phyloP scores from a whole-genome alignment of 768 basidiomycete species.

The Calocera cornea region DNA sequence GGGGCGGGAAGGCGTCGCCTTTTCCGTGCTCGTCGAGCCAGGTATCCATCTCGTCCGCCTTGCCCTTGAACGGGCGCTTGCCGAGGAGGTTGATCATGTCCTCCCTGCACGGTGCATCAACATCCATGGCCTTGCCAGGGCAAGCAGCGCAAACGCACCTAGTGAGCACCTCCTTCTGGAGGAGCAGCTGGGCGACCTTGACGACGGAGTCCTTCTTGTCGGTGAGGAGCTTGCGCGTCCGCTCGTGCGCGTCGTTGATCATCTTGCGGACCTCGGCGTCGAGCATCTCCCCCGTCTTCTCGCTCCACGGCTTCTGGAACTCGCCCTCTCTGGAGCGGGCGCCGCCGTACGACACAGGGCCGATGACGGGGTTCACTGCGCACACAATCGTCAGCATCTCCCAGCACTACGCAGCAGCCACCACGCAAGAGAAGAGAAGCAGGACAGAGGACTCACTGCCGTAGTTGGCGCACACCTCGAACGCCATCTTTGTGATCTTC shows the following conservation, averaged over 20 bases:
- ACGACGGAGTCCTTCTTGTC: slow-evolving; percentile 78
- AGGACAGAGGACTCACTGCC: slow-evolving; percentile 6
- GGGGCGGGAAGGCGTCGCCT: not conserved
- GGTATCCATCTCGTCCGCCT: slow-evolving; percentile 87
- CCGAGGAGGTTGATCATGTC: slow-evolving; percentile 77
- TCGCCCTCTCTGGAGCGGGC: slow-evolving; percentile 66
- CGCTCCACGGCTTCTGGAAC: slow-evolving; percentile 97
- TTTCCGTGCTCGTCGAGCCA: slow-evolving; percentile 60
- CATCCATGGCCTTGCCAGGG: not conserved
- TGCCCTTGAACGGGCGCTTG: slow-evolving; percentile 64
- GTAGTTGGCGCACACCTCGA: slow-evolving; percentile 39
- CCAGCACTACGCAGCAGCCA: slow-evolving; percentile 82
- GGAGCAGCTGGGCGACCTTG: slow-evolving; percentile 75
- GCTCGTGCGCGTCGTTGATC: slow-evolving; percentile 74
- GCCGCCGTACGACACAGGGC: slow-evolving; percentile 94
- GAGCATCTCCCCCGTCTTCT: slow-evolving; percentile 89
- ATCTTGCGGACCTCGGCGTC: slow-evolving; percentile 88
- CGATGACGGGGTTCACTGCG: slow-evolving; percentile 70
- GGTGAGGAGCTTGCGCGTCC: slow-evolving; percentile 69
- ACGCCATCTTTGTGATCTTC: slow-evolving; percentile 97
- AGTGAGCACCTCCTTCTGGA: slow-evolving; percentile 94
- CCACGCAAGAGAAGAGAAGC: not conserved
- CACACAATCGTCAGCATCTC: slow-evolving; percentile 26
- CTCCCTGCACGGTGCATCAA: slow-evolving; percentile 36
- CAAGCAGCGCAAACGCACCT: slow-evolving; percentile 38